Evolutionary conservation across 352 stramenopile genomes (phyloP).

Genomic region (Pythium chondricola): DNA sequence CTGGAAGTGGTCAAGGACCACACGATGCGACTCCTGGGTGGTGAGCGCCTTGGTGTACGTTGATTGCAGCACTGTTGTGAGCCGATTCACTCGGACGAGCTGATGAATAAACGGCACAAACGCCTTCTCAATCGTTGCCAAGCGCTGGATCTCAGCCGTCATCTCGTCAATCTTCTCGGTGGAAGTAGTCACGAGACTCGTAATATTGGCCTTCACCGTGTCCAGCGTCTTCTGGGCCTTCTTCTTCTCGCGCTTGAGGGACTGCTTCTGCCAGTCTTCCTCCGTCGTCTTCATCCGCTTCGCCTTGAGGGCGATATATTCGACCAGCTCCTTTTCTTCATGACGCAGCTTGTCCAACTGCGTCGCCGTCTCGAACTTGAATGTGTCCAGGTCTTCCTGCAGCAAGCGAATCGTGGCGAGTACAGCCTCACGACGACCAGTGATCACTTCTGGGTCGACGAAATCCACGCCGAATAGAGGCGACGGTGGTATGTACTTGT

Average conservation of each 20-base stretch:
- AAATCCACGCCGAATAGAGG: slow-evolving; percentile 62
- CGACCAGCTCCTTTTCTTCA: slow-evolving; percentile 61
- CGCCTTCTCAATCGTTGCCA: slow-evolving; percentile 56
- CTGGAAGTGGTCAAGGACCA: slow-evolving; percentile 48
- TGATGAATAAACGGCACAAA: slow-evolving; percentile 79
- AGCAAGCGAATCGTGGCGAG: slow-evolving; percentile 37
- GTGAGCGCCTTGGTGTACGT: slow-evolving; percentile 34
- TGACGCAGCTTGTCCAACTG: slow-evolving; percentile 47
- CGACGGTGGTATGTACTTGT: slow-evolving; percentile 31
- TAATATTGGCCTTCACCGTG: slow-evolving; percentile 45
- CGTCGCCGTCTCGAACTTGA: slow-evolving; percentile 54
- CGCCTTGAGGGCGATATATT: slow-evolving; percentile 69
- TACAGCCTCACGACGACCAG: slow-evolving; percentile 54
- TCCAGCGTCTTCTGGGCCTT: slow-evolving; percentile 62
- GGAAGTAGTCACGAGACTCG: slow-evolving; percentile 33
- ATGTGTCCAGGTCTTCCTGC: slow-evolving; percentile 50
- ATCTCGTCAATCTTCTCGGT: slow-evolving; percentile 54
- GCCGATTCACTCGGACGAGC: slow-evolving; percentile 39
- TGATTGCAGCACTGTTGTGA: slow-evolving; percentile 33
- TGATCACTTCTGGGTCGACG: slow-evolving; percentile 48
- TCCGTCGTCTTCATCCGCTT: slow-evolving; percentile 72
- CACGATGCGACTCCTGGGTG: slow-evolving; percentile 30
- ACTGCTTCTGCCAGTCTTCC: slow-evolving; percentile 80
- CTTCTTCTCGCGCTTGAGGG: slow-evolving; percentile 76
- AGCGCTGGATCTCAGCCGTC: slow-evolving; percentile 51